Evolutionary conservation across 805 yeast species (phyloP).

Genomic region (Teunomyces stri): DNA sequence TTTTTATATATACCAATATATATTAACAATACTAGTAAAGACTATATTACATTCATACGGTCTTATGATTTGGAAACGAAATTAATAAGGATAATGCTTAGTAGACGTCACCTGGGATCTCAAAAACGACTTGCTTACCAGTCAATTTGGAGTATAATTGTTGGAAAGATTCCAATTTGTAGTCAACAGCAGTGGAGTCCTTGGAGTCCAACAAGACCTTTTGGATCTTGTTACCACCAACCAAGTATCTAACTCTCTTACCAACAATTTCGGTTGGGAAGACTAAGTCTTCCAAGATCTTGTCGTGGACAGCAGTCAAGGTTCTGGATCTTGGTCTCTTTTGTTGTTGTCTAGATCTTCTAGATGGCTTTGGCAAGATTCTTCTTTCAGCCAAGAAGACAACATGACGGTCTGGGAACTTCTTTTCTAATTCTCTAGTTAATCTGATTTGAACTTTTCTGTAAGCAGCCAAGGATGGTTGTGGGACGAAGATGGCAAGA

Average conservation of each 20-base stretch:
- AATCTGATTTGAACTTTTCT: constrained; percentile 96
- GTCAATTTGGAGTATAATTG: constrained; percentile 97
- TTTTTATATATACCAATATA: constrained; percentile 4
- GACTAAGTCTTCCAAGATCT: constrained; percentile 96
- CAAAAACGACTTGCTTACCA: constrained; percentile 99
- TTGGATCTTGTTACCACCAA: constrained; percentile 98
- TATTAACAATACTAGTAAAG: constrained; percentile 3
- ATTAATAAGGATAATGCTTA: constrained; percentile 16
- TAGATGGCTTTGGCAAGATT: constrained; percentile 98
- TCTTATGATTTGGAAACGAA: constrained; percentile 5
- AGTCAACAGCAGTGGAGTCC: constrained; percentile 94
- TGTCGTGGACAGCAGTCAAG: constrained; percentile 97
- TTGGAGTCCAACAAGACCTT: constrained; percentile 97
- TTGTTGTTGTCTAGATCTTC: constrained; percentile 89
- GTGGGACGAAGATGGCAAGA: constrained; percentile 96
- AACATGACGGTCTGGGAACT: constrained; percentile 99
- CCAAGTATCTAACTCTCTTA: constrained; percentile 98
- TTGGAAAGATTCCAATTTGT: constrained; percentile 99
- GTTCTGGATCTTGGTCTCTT: constrained; percentile 99
- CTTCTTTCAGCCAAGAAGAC: constrained; percentile 99
- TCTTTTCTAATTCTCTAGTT: constrained; percentile 99
- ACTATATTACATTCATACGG: constrained; percentile 4
- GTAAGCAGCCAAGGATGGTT: constrained; percentile 87
- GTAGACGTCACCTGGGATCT: constrained; percentile 61
- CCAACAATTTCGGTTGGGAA: constrained; percentile 99